A percentile compares a stretch with the other conserved stretches of the same genome.
Evolutionary conservation across 371 early-diverging fungal species (phyloP).

Genomic region (Apophysomyces elegans): DNA sequence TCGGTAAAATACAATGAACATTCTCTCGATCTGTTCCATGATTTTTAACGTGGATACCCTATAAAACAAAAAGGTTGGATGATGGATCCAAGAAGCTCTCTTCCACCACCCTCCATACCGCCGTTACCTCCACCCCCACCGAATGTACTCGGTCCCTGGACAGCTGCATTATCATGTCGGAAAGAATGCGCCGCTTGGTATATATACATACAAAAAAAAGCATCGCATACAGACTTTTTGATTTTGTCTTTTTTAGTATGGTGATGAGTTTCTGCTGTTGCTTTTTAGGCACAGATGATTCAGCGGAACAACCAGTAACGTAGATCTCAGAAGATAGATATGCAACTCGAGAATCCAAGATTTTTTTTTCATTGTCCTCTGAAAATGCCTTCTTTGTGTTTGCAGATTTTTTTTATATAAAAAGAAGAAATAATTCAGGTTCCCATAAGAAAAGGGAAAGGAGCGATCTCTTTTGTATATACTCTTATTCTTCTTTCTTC

Average conservation of each 20-base stretch:
- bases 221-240: neutral
- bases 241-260: slow-evolving; percentile 3
- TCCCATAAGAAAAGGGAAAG: neutral
- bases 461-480: no score
- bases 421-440: neutral
- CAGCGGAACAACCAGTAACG: neutral
- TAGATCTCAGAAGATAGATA: neutral
- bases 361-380: neutral
- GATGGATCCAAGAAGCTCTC: neutral
- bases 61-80: neutral
- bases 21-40: no score
- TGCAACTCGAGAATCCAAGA: no score
- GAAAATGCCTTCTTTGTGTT: neutral
- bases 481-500: neutral
- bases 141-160: neutral
- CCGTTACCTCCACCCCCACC: neutral
- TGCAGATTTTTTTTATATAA: neutral
- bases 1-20: neutral
- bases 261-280: slow-evolving; percentile 10
- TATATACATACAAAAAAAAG: neutral
- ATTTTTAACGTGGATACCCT: neutral
- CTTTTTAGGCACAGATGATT: slow-evolving; percentile 3
- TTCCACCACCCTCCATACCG: neutral
- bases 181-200: neutral
- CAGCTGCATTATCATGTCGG: neutral